Base-by-base conservation (phyloP, 2,329 filamentous ascomycete genomes). In the Ascochyta pisi region DNA sequence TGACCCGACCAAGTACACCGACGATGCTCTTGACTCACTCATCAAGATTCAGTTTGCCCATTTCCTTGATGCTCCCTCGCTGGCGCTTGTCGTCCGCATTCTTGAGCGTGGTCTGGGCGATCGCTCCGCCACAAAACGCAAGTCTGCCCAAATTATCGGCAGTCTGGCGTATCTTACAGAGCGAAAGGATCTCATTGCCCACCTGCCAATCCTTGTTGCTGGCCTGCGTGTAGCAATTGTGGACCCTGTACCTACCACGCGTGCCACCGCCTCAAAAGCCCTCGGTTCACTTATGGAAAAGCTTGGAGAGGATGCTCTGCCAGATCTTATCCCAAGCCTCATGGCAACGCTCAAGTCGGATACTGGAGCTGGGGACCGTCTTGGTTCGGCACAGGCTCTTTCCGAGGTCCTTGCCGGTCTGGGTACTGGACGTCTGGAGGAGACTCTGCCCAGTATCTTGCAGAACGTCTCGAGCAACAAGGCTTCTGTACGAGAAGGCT, bases 11-110 rank as follows among this genome's bases (percentile, higher is more conserved):
- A 98, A 95, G 73, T 92, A 96, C 78, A 99, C 96, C 0, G 94
- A 99, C 69, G 91, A 96, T 64, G 95, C 95, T 15, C 82, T 99
- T 57, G 94, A 99, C 74, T 83, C 92, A 0, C 84, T 99, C 55
- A 97, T 99, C 81, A 97, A 96, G 79, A 91, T 99, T n/a, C 92
- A 92, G 44, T 99, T 99, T 73, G 88, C 97, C 13, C 95, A 99
- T 78, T 99, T 98, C 72, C 84, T 99, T n/a, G 95, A 99, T 76
- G 91, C 96, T 0, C 95, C 95, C 5, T 99, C 96, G 2, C 82
- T 99, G 67, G 95, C 95, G 19, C 84, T 99, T 49, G 92, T 99
- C 61, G 96, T 95, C 42, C 91, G 95, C 61, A 98, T 99, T 66
- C 82, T 99, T 33, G 93, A 99, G 77, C 90, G 96, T 73, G 95